phyloP scores from a whole-genome alignment of 1,284 basidiomycete genomes.

The Schizophyllum amplum region DNA sequence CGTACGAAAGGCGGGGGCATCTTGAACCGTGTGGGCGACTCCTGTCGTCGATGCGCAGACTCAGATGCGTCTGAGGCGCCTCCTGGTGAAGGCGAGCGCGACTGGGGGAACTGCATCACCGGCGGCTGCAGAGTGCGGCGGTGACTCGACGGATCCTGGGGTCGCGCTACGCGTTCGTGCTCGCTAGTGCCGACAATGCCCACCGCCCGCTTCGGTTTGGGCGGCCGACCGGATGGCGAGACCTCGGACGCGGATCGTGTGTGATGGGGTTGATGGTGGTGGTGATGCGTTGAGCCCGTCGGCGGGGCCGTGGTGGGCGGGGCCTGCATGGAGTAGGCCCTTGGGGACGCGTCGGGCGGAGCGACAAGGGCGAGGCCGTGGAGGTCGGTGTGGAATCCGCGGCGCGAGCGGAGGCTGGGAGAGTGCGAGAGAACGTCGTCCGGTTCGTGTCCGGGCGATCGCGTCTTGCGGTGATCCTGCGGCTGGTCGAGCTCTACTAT shows the following conservation, averaged over 20 bases:
- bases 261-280: conserved; percentile 22
- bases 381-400: conserved; percentile 36
- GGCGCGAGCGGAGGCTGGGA: conserved; percentile 30
- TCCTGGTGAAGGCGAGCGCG: conserved; percentile 18
- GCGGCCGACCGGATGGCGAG: conserved; percentile 15
- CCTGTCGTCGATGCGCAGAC: conserved; percentile 4
- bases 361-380: conserved; percentile 55
- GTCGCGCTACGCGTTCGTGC: background rate
- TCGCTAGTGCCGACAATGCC: conserved; percentile 43
- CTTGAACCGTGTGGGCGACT: background rate
- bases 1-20: background rate
- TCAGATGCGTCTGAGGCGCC: conserved; percentile 20
- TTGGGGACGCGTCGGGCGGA: conserved; percentile 58
- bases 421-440: conserved; percentile 15
- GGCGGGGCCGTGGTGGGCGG: conserved; percentile 43
- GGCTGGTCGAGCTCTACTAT: conserved; percentile 50
- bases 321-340: conserved; percentile 39
- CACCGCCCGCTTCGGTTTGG: conserved; percentile 37
- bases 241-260: conserved; percentile 41
- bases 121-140: background rate
- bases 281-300: conserved; percentile 10
- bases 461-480: conserved; percentile 15
- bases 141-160: background rate
- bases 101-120: conserved; percentile 21
- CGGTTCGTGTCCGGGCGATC: conserved; percentile 17